Evolutionary conservation across 192 early-diverging fungal genomes (phyloP).

Genomic region (Backusella sp.): DNA sequence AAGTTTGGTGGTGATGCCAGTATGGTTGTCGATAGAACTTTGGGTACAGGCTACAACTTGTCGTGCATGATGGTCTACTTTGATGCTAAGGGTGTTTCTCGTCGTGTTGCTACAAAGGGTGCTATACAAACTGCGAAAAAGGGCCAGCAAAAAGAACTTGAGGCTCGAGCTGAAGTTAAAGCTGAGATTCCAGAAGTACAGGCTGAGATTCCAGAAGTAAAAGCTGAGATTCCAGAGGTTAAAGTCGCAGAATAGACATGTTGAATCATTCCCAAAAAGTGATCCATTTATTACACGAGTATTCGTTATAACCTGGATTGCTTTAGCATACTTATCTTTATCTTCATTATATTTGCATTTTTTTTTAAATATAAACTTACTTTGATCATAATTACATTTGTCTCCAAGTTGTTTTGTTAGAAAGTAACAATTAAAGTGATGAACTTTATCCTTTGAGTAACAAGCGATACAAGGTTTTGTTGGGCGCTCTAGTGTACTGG

Average conservation of each 20-base stretch:
- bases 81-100: conserved; percentile 25
- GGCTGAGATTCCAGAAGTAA: not conserved
- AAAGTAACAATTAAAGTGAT: not conserved
- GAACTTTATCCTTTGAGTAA: not conserved
- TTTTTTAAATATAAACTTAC: not conserved
- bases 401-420: not conserved
- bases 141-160: not conserved
- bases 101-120: conserved; percentile 14
- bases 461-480: not conserved
- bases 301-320: not conserved
- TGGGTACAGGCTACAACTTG: conserved; percentile 8
- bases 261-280: not conserved
- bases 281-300: not conserved
- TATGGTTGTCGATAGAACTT: conserved; percentile 17
- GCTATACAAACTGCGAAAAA: not conserved
- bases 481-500: no score
- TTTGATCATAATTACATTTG: not conserved
- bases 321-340: not conserved
- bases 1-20: conserved; percentile 37
- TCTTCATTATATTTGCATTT: not conserved
- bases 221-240: not conserved
- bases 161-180: not conserved
- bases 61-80: conserved; percentile 30
- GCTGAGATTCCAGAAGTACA: not conserved
- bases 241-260: not conserved